phyloP scores from a whole-genome alignment of 2,329 filamentous ascomycete species.

The Cladosporium sp. region DNA sequence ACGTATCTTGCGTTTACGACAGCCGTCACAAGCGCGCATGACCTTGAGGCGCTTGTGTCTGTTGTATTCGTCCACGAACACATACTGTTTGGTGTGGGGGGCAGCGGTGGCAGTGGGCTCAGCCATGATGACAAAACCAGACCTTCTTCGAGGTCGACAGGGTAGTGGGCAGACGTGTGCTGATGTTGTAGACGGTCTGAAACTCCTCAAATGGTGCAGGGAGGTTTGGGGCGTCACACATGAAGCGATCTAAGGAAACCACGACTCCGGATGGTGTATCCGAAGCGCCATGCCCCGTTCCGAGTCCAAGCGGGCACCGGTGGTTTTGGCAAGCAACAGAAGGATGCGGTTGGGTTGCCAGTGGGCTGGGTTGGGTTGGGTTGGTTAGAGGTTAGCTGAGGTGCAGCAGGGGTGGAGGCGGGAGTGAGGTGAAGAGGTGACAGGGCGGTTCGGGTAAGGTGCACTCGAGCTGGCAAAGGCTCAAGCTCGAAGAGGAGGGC shows the following conservation, averaged over 20 bases:
- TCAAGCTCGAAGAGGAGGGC: neutral
- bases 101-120: slow-evolving; percentile 51
- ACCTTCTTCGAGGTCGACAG: neutral
- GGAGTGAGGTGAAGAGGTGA: slow-evolving; percentile 11
- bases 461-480: neutral
- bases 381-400: neutral
- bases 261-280: slow-evolving; percentile 7
- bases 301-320: neutral
- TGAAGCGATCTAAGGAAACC: slow-evolving; percentile 17
- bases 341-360: neutral
- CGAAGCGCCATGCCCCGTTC: slow-evolving; percentile 19
- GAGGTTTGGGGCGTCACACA: slow-evolving; percentile 11
- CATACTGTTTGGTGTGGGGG: slow-evolving; percentile 92
- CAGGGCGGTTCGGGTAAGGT: slow-evolving; percentile 12
- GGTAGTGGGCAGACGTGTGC: slow-evolving; percentile 8
- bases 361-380: neutral
- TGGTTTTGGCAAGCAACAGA: neutral
- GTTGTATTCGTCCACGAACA: slow-evolving; percentile 98
- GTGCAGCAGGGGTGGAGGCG: slow-evolving; percentile 13
- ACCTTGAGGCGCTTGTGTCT: slow-evolving; percentile 96
- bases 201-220: slow-evolving; percentile 17
- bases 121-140: slow-evolving; percentile 10
- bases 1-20: slow-evolving; percentile 92
- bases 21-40: slow-evolving; percentile 96
- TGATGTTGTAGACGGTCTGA: slow-evolving; percentile 10